A percentile compares a stretch with the other conserved stretches of the same genome.
phyloP scores from a whole-genome alignment of 441 rosid genomes.

The Raphanus hybrid region DNA sequence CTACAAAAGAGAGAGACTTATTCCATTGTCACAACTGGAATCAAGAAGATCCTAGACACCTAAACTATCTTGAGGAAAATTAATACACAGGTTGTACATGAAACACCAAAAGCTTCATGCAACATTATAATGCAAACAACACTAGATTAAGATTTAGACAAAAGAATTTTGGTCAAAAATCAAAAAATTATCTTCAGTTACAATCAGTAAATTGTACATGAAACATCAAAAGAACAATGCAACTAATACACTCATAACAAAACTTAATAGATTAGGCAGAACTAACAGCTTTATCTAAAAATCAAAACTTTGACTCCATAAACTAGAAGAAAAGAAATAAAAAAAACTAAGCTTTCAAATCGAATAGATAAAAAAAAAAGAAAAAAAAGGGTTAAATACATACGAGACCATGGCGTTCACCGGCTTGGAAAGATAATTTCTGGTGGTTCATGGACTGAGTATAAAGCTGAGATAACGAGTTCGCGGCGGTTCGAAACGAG shows the following conservation, averaged over 20 bases:
- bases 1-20: too few species aligned
- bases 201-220: background rate
- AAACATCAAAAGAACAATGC: background rate
- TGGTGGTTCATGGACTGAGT: conserved; percentile 92
- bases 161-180: background rate
- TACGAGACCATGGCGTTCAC: conserved; percentile 91
- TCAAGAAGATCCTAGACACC: too few species aligned
- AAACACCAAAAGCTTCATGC: background rate
- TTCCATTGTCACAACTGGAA: too few species aligned
- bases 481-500: conserved; percentile 84
- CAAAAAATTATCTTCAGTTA: background rate
- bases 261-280: background rate
- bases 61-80: background rate
- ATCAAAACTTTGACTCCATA: too few species aligned
- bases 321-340: too few species aligned
- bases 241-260: background rate
- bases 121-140: background rate
- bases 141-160: background rate
- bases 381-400: background rate
- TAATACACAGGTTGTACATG: background rate
- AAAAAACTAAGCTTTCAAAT: too few species aligned
- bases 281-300: too few species aligned
- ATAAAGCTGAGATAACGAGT: conserved; percentile 88
- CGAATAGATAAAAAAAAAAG: too few species aligned
- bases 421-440: conserved; percentile 83